Percentiles rank a stretch among this genome's conserved stretches.
Evolutionary conservation across 495 filamentous ascomycete genomes (phyloP).

Genomic region (Penicillium argentinense): DNA sequence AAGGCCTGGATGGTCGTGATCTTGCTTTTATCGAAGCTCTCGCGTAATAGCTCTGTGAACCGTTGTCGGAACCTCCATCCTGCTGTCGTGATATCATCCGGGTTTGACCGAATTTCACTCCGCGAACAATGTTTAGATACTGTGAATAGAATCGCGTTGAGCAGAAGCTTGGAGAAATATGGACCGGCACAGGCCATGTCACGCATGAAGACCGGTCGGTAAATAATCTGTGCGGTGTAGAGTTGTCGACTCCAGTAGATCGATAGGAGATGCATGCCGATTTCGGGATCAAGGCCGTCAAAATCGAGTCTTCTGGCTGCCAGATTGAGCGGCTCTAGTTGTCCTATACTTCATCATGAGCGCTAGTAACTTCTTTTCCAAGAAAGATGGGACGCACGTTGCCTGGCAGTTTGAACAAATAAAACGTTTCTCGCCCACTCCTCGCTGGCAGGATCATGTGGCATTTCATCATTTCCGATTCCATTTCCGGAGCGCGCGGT

Average conservation of each 20-base stretch:
- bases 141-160: conserved; percentile 48
- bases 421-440: conserved; percentile 22
- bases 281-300: conserved; percentile 37
- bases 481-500: conserved; percentile 11
- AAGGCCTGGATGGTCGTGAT: conserved; percentile 49
- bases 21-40: conserved; percentile 38
- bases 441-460: conserved; percentile 11
- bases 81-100: conserved; percentile 34
- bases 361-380: not conserved
- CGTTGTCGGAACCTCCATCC: conserved; percentile 38
- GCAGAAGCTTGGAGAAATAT: conserved; percentile 45
- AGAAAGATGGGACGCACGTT: conserved; percentile 15
- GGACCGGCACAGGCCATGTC: conserved; percentile 41
- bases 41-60: conserved; percentile 37
- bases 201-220: conserved; percentile 33
- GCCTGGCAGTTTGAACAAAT: conserved; percentile 30
- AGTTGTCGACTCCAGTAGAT: conserved; percentile 43
- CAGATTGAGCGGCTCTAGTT: conserved; percentile 32
- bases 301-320: conserved; percentile 34
- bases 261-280: conserved; percentile 39
- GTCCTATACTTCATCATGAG: conserved; percentile 15
- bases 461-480: conserved; percentile 3
- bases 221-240: conserved; percentile 33
- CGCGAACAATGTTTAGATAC: conserved; percentile 38
- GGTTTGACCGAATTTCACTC: conserved; percentile 32